A percentile compares a stretch with the other conserved stretches of the same genome.
These are phyloP conservation scores for Pezicula radicicola DNA, from an alignment of 2,329 filamentous ascomycete genomes.

Conservation along the genomic window DNA sequence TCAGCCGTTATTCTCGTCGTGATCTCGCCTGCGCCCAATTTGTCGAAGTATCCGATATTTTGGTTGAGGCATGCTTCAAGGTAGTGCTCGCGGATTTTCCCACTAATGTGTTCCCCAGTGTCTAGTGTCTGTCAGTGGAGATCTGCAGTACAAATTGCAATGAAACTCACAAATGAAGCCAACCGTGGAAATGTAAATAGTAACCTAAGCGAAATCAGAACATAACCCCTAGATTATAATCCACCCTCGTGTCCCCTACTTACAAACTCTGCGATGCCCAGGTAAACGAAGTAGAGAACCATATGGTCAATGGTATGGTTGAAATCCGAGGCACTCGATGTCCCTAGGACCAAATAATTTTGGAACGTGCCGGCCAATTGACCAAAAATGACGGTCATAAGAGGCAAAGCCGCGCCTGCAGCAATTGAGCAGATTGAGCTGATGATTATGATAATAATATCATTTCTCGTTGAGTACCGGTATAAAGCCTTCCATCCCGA, in stretches of 20 bases:
- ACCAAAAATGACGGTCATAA: constrained; percentile 67
- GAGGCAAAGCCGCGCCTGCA: constrained; percentile 56
- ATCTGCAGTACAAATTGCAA: too few species aligned
- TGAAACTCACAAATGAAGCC: constrained; percentile 67
- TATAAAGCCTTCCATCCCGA: constrained; percentile 60
- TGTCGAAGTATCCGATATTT: constrained; percentile 92
- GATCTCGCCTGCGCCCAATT: constrained; percentile 87
- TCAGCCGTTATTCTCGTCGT: constrained; percentile 93
- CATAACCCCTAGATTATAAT: too few species aligned
- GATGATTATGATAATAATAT: constrained; percentile 47
- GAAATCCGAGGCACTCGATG: constrained; percentile 52
- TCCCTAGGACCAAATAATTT: constrained; percentile 49
- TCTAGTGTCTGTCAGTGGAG: constrained; percentile 27
- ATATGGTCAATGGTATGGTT: constrained; percentile 55
- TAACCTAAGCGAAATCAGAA: constrained; percentile 20
- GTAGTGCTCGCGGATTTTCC: constrained; percentile 79
- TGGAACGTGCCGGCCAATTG: constrained; percentile 72
- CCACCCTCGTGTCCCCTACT: too few species aligned
- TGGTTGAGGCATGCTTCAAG: constrained; percentile 80
- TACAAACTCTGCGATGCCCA: constrained; percentile 77
- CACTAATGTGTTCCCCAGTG: constrained; percentile 73
- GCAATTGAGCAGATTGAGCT: constrained; percentile 51
- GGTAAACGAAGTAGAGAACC: constrained; percentile 82
- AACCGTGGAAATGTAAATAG: constrained; percentile 76
- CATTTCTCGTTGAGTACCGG: constrained; percentile 51